Base-by-base conservation (phyloP, 73 alveolate species). In the Paramecium primaurelia region DNA sequence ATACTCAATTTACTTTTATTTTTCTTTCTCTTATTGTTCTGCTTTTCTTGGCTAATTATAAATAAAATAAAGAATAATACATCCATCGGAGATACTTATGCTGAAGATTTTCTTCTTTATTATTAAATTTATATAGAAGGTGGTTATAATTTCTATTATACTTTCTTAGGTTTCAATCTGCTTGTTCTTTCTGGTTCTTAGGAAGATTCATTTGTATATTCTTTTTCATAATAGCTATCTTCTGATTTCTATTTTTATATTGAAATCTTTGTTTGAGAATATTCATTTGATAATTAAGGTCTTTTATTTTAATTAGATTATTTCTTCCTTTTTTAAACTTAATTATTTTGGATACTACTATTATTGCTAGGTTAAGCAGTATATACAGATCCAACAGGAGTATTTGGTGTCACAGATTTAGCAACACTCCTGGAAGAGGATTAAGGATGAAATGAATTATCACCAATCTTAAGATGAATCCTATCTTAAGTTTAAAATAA, bases 191-290 rank as follows among this genome's bases (percentile, higher is more conserved):
- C 84, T 25, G 84, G 84, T 28, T 64, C 84, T 64, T 12, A 26
- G 14, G 84, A 64, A 28, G 84, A 64, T 64, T 64, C 84, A 64
- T 64, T 64, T 7, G 84, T 64, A 26, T 64, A 64, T 64, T 64
- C 84, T 32, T 64, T 64, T 64, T 64, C 84, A 64, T 64, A 64
- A 64, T 28, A 12, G 30, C 84, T 64, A 26, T 64, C 84, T 64
- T 64, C 84, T 12, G 84, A 64, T 64, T 64, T 64, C 9, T 64
- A 28, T 64, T 64, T 64, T 10, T 28, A 6, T 6, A 32, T 32
- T 1, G 42, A 64, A 28, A 64, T 64, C 47, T 64, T 64, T 2
- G 84, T 64, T 28, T 64, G 84, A 64, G 84, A 64, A 32, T 64
- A 34, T 32, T 64, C 84, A 9, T 1, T 34, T 3, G 84, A 64